Evolutionary conservation across 495 filamentous ascomycete genomes (phyloP), one percentile per base, ranked within the genome.

Genomic region (Hypoxylon trugodes): DNA sequence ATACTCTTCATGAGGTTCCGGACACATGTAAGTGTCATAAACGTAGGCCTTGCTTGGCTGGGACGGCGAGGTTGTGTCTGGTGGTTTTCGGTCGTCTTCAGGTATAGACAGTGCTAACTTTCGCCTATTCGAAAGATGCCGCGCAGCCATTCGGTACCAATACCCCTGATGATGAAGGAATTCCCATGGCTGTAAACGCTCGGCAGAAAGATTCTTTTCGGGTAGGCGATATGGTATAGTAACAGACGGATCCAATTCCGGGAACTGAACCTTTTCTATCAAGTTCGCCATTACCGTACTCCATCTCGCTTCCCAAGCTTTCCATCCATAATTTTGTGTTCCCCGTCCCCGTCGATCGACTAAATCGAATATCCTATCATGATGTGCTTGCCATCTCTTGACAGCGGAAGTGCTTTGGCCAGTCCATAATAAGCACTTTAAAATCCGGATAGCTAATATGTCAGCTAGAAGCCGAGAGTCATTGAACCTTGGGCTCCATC

Each of bases 21-120:
- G 89, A 21, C 88, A 93, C 68, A 97, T 85, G 73, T 96, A 97
- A 7, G 86, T 89, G 70, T 97, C 93, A 70, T 96, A 94, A 1
- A 83, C 79, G 59, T 87, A 87, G 9, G 85, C 84, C 46, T 89
- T 86, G 62, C 79, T 87, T 1, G 86, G 83, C 19, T 89, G 82
- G n/a, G 84, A 80, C 8, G 89, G 87, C 4, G 88, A 86, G 28
- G 87, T 88, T 61, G 81, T 79, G 19, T 86, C 85, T 0, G 89
- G 89, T 0, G 87, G 80, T 45, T 78, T 79, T 38, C 89, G 81
- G 69, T 96, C 92, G 53, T 91, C 90, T 46, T 87, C 81, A 18
- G 91, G 85, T 41, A 96, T 93, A 8, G 84, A 77, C 38, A 81
- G 72, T 0, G 92, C 92, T 42, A 89, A 75, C 2, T 47, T 71